These are phyloP conservation scores for Termitomyces sp. DNA, from an alignment of 768 basidiomycete species.

Conservation along the genomic window DNA sequence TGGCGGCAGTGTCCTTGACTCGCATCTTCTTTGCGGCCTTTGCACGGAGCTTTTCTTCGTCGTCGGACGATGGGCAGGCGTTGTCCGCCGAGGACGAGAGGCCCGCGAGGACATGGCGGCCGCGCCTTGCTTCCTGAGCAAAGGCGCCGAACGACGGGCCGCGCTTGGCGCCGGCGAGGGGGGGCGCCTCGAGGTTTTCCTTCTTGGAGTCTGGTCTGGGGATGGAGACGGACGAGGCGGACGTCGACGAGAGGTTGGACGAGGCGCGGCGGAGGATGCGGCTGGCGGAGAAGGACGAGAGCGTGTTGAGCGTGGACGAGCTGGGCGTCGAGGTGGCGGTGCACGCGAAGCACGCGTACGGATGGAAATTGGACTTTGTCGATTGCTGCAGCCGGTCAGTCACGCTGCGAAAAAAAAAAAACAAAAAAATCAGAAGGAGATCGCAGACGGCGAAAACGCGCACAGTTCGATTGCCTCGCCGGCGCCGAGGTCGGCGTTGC, in stretches of 20 bases:
- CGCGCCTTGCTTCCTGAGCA: conserved; percentile 23
- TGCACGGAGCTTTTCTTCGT: conserved; percentile 64
- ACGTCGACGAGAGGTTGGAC: conserved; percentile 37
- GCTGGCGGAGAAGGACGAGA: conserved; percentile 31
- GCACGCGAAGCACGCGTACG: conserved; percentile 47
- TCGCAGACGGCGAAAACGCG: conserved; percentile 15
- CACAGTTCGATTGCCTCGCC: conserved; percentile 60
- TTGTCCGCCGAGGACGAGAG: conserved; percentile 19
- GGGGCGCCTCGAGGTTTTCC: conserved; percentile 11
- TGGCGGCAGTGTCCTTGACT: conserved; percentile 21
- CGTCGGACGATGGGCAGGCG: conserved; percentile 61
- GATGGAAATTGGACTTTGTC: conserved; percentile 46
- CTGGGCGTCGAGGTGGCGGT: conserved; percentile 57
- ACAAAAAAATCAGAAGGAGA: conserved; percentile 1
- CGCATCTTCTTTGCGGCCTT: conserved; percentile 59
- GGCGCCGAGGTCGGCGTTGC: conserved; percentile 41
- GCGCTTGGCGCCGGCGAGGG: conserved; percentile 39
- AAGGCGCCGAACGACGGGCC: conserved; percentile 52
- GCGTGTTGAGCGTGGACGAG: conserved; percentile 55
- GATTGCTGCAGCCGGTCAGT: conserved; percentile 63
- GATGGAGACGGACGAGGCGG: conserved; percentile 39
- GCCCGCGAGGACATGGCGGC: conserved; percentile 10
- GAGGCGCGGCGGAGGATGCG: conserved; percentile 37
- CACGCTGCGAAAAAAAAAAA: conserved; percentile 33
- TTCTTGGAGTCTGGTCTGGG: conserved; percentile 39